Evolutionary conservation across 2,329 filamentous ascomycete genomes (phyloP).

Genomic region (Cytospora leucostoma): DNA sequence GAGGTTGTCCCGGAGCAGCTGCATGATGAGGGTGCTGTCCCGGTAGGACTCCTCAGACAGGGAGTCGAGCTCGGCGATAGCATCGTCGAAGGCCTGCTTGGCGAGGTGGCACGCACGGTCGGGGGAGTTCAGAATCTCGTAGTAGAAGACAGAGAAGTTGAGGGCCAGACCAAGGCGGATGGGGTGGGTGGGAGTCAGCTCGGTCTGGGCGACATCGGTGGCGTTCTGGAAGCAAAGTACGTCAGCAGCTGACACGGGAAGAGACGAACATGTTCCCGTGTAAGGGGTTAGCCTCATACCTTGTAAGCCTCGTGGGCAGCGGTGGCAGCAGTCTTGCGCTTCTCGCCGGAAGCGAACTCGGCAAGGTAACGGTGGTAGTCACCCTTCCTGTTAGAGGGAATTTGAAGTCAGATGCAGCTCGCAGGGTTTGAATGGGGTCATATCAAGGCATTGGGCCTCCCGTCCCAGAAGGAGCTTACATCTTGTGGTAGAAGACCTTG

Average conservation of each 20-base stretch:
- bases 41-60: slow-evolving; percentile 98
- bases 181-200: slow-evolving; percentile 95
- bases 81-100: slow-evolving; percentile 98
- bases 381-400: slow-evolving; percentile 72
- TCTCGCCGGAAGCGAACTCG: slow-evolving; percentile 90
- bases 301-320: slow-evolving; percentile 96
- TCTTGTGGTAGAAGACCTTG: slow-evolving; percentile 99
- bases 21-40: slow-evolving; percentile 99
- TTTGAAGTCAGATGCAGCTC: slow-evolving; percentile 18
- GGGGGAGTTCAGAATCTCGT: slow-evolving; percentile 98
- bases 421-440: no score
- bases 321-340: slow-evolving; percentile 85
- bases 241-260: slow-evolving; percentile 19
- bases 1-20: slow-evolving; percentile 96
- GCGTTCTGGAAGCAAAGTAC: slow-evolving; percentile 64
- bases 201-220: slow-evolving; percentile 96
- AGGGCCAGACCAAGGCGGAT: slow-evolving; percentile 96
- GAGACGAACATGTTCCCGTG: neutral
- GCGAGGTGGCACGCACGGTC: slow-evolving; percentile 97
- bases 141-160: slow-evolving; percentile 99
- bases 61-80: slow-evolving; percentile 97
- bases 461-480: slow-evolving; percentile 63
- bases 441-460: neutral
- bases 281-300: slow-evolving; percentile 53
- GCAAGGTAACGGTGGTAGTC: slow-evolving; percentile 96